Base-by-base conservation (phyloP, 2,329 filamentous ascomycete species). In the Sporothrix euskadiensis region DNA sequence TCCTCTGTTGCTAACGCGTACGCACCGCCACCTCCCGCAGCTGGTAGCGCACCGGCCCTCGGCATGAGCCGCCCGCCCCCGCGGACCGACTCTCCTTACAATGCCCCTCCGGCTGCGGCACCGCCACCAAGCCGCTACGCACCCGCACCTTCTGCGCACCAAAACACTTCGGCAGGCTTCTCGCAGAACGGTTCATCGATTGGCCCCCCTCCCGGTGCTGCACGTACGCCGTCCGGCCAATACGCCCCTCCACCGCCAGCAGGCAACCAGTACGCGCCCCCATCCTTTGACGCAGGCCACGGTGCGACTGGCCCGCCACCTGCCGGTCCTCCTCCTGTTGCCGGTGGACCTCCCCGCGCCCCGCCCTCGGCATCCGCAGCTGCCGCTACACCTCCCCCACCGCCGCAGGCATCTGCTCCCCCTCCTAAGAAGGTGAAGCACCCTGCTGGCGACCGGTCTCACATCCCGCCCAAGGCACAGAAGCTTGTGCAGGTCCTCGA, bases 11-110 rank as follows among this genome's bases (percentile, higher is more conserved):
- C 88, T 68, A 88, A 88, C 80, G 83, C 87, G 2, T 93, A 94
- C 77, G 89, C 90, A 10, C 91, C 91, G 57, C 84, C 88, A 71
- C 83, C 86, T 7, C 83, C 86, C 12, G 78, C 74, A 0, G 75
- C 78, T 56, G 74, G 80, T 35, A 65, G 77, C 68, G 77, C 78
- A 19, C 63, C 81, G 39, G 78, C 79, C 65, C 78, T 82, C 57
- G 80, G 82, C 2, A 75, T 79, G 74, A 77, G 81, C 71, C 88
- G 90, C 57, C 87, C 89, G 26, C 87, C 93, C 70, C 88, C 90
- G 30, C 90, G 94, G 76, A 94, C 91, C 39, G 87, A 91, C 4
- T 97, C 94, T 35, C 94, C 94, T 6, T 98, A 97, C 82, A 94
- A 94, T 78, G 89, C 92, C 52, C 92, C 94, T 71, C 92, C 93